phyloP scores from a whole-genome alignment of 2,329 filamentous ascomycete genomes.

The Aschersonia sp. region DNA sequence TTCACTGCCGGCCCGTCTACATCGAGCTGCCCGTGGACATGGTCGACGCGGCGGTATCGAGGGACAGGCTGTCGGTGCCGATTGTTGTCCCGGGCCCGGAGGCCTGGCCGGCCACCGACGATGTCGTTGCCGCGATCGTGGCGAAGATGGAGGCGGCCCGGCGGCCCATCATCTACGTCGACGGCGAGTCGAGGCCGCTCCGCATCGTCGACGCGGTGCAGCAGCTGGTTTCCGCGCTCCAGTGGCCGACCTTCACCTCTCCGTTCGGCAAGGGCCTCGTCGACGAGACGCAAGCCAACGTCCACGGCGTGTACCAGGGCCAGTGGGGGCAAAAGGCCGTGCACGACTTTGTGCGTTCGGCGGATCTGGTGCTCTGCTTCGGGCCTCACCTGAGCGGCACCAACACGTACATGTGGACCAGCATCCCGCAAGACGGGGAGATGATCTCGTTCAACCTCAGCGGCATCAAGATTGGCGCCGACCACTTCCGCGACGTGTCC shows the following conservation, averaged over 20 bases:
- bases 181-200: constrained; percentile 30
- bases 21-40: constrained; percentile 40
- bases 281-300: constrained; percentile 29
- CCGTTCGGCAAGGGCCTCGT: constrained; percentile 34
- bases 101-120: constrained; percentile 7
- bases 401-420: constrained; percentile 25
- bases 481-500: constrained; percentile 15
- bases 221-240: constrained; percentile 24
- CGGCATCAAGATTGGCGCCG: constrained; percentile 14
- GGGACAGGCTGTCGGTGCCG: constrained; percentile 11
- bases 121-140: constrained; percentile 19
- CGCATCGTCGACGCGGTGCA: constrained; percentile 26
- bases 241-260: constrained; percentile 31
- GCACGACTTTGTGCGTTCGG: constrained; percentile 21
- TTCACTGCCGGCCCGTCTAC: constrained; percentile 40
- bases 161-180: constrained; percentile 34
- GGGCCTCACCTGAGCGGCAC: constrained; percentile 30
- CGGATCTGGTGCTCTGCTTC: constrained; percentile 30
- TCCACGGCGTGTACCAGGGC: constrained; percentile 33
- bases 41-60: constrained; percentile 21
- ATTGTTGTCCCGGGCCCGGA: constrained; percentile 5
- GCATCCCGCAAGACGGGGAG: constrained; percentile 17
- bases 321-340: constrained; percentile 19
- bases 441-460: constrained; percentile 19
- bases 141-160: constrained; percentile 27